Evolutionary conservation across 2,329 filamentous ascomycete species (phyloP).

Genomic region (Fusarium cyanostomum): DNA sequence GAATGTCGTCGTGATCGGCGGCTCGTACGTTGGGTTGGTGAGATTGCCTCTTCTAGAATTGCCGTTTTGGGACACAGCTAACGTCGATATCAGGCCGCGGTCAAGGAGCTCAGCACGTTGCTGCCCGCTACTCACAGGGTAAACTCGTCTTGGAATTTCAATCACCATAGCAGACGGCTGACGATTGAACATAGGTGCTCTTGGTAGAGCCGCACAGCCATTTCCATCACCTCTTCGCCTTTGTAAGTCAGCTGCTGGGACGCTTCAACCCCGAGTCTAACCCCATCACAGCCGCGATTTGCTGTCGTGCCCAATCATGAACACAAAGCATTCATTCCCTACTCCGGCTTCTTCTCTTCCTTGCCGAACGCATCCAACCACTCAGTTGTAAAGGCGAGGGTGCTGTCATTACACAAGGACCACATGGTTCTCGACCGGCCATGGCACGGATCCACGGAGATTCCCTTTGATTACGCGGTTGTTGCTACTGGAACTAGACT

Average conservation of each 20-base stretch:
- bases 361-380: constrained; percentile 33
- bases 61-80: background rate
- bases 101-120: constrained; percentile 35
- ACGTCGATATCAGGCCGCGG: constrained; percentile 27
- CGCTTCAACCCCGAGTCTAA: background rate
- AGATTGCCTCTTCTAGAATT: background rate
- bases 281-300: constrained; percentile 50
- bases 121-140: constrained; percentile 39
- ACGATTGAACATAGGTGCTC: constrained; percentile 46
- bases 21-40: constrained; percentile 42
- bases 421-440: constrained; percentile 33
- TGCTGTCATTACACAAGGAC: constrained; percentile 26
- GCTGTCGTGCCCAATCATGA: constrained; percentile 55
- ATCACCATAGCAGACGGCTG: accelerated
- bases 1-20: constrained; percentile 42
- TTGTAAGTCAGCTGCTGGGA: constrained; percentile 38
- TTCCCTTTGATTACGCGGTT: constrained; percentile 39
- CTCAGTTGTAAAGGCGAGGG: constrained; percentile 31
- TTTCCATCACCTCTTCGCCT: constrained; percentile 60
- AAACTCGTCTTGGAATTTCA: background rate
- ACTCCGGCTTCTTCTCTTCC: constrained; percentile 41
- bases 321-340: constrained; percentile 60
- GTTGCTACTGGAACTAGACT: constrained; percentile 38
- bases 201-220: constrained; percentile 62
- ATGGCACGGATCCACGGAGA: constrained; percentile 38